Evolutionary conservation across 2,329 filamentous ascomycete species (phyloP), one percentile per base, ranked within the genome.

Genomic region (Arthrobotrys musiformis): DNA sequence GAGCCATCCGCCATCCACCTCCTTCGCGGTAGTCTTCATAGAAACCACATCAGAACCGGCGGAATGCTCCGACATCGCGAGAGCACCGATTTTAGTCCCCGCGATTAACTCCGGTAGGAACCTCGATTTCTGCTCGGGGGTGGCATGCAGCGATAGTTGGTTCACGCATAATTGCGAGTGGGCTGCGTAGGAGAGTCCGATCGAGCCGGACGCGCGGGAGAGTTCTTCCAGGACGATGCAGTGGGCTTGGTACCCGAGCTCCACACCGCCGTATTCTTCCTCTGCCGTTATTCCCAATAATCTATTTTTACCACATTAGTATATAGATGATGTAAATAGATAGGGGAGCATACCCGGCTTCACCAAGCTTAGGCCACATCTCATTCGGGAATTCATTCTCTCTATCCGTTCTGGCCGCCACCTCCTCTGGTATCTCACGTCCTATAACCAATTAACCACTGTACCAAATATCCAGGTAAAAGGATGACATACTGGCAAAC

Each of bases 111-210:
- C 91, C 0, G 94, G 93, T 1, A 99, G 87, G 83, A 91, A 94
- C 79, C 89, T 89, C 74, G 86, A 84, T 85, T 97, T 97, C 84
- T 98, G 95, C 78, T 89, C 90, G 0, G 87, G 82, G 2, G 87
- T 90, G 50, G 93, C 95, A 83, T 99, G 97, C 81, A 99, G 87
- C 85, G 94, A 93, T 58, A 99, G 86, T 85, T 99, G 95, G 84
- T 99, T 99, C 75, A 98, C 91, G 85, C 95, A 98, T 62, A 99
- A 88, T 84, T 99, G 95, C 30, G 92, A 95, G 85, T 99, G 95
- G 6, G 95, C 95, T 1, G 94, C 94, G 83, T 98, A 99, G 80
- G 93, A 97, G 54, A 99, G 88, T 0, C 90, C 94, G 81, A 97
- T 93, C 78, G 69, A 84, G 84, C 88, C 94, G 63, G 91, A 94